These are phyloP conservation scores for Actinomucor elegans DNA, from an alignment of 371 early-diverging fungal species.

Conservation along the genomic window DNA sequence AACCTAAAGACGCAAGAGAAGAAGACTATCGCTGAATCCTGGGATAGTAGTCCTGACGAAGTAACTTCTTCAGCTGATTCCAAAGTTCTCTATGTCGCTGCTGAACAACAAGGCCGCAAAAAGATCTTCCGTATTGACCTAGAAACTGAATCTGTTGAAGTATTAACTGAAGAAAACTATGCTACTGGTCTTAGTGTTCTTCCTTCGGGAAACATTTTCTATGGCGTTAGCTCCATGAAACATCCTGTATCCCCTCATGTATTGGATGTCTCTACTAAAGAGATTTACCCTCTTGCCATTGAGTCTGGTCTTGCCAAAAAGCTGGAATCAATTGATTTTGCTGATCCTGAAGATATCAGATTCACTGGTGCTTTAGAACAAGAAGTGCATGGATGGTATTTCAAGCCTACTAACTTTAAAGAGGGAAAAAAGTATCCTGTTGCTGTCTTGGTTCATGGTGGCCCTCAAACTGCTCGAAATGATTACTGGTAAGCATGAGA, in stretches of 20 bases:
- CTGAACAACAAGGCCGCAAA: conserved; percentile 60
- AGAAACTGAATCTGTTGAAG: conserved; percentile 37
- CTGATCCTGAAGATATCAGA: conserved; percentile 60
- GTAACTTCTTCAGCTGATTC: conserved; percentile 58
- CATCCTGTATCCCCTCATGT: conserved; percentile 49
- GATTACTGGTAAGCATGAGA: too few relatives aligned
- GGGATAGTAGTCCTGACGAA: conserved; percentile 68
- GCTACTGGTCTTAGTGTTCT: conserved; percentile 44
- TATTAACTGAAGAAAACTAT: conserved; percentile 55
- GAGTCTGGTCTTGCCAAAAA: conserved; percentile 29
- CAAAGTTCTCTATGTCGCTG: conserved; percentile 54
- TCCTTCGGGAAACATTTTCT: conserved; percentile 39
- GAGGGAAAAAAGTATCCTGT: conserved; percentile 69
- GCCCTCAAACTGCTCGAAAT: conserved; percentile 75
- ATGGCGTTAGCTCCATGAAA: conserved; percentile 46
- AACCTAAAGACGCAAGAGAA: conserved; percentile 40
- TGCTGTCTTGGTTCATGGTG: conserved; percentile 85
- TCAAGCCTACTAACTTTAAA: conserved; percentile 69
- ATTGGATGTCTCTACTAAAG: conserved; percentile 23
- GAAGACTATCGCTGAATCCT: conserved; percentile 46
- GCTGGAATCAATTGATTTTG: conserved; percentile 32
- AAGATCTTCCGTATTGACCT: conserved; percentile 59
- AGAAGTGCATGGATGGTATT: conserved; percentile 72
- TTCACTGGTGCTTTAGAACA: conserved; percentile 67
- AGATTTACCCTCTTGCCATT: conserved; percentile 9